Evolutionary conservation across 768 basidiomycete species (phyloP), one percentile per base, ranked within the genome.

Genomic region (Boletus huronensis): DNA sequence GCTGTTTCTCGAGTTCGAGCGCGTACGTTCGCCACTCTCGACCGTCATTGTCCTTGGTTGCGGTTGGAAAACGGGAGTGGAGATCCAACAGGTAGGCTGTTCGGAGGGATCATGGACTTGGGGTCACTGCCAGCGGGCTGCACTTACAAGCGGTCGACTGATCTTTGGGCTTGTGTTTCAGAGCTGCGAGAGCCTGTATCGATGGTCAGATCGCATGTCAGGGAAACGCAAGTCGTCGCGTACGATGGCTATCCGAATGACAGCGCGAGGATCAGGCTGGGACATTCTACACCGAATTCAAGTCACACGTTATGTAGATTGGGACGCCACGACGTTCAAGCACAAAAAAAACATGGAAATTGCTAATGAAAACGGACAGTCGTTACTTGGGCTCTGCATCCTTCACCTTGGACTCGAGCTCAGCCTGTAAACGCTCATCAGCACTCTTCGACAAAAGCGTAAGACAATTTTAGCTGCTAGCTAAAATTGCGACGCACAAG

Each of bases 31-130:
- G 61, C 70, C 70, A 70, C 9, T 55, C 52, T 39, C 34, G 58
- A 29, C 8, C 5, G 3, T 19, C 26, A 3, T 34, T 26, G 16
- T 47, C 34, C 36, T 51, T 21, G 50, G 48, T 49, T 7, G 50
- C n/a, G 32, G 53, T n/a, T 1, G 67, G 64, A 38, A 70, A 70
- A 6, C n/a, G 52, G 7, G 70, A 53, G 29, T 57, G 64, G 8
- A 70, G 62, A 28, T 68, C 70, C 3, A 66, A 52, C 28, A 70
- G 29, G 50, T 68, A 70, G 32, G 68, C 68, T 71, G 42, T 53
- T 21, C 17, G 52, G 25, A n/a, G 35, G 6, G 26, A 31, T 52
- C 2, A 13, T 8, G 35, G 26, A 31, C n/a, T 43, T n/a, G 9
- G 19, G 28, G 21, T 35, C 7, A 29, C 21, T 10, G 29, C n/a